These are phyloP conservation scores for Colletotrichum truncatum DNA, from an alignment of 2,329 filamentous ascomycete genomes.

Conservation along the genomic window DNA sequence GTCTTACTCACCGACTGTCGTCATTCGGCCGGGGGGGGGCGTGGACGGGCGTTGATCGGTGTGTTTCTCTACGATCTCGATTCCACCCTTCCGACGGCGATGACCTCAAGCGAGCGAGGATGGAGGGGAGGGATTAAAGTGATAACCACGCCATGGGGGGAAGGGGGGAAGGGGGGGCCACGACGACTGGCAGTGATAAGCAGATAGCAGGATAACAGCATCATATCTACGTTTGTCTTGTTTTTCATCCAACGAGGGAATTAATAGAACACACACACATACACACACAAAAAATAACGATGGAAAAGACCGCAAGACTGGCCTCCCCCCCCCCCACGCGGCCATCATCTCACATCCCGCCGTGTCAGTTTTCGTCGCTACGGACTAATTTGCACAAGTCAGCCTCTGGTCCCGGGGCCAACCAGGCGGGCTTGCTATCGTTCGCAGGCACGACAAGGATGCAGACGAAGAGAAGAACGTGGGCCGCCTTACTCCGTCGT, in stretches of 20 bases:
- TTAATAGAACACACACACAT: too few relatives aligned
- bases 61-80: neutral
- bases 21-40: neutral
- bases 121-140: too few relatives aligned
- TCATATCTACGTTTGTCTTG: too few relatives aligned
- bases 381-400: constrained; percentile 7
- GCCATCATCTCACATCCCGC: constrained; percentile 9
- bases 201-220: too few relatives aligned
- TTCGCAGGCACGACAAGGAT: neutral
- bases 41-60: neutral
- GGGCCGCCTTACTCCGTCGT: constrained; percentile 15
- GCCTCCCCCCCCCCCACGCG: constrained; percentile 7
- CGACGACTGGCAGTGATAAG: too few relatives aligned
- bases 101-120: neutral
- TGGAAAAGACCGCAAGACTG: neutral
- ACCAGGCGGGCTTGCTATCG: too few relatives aligned
- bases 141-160: too few relatives aligned
- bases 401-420: neutral
- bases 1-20: neutral
- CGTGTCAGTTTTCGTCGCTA: neutral
- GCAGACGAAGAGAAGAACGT: neutral
- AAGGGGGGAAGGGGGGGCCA: too few relatives aligned
- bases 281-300: neutral
- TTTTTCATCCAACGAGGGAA: too few relatives aligned
- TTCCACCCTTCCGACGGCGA: neutral